phyloP scores from a whole-genome alignment of 1,284 basidiomycete species.

The Rhodotorula sp. region DNA sequence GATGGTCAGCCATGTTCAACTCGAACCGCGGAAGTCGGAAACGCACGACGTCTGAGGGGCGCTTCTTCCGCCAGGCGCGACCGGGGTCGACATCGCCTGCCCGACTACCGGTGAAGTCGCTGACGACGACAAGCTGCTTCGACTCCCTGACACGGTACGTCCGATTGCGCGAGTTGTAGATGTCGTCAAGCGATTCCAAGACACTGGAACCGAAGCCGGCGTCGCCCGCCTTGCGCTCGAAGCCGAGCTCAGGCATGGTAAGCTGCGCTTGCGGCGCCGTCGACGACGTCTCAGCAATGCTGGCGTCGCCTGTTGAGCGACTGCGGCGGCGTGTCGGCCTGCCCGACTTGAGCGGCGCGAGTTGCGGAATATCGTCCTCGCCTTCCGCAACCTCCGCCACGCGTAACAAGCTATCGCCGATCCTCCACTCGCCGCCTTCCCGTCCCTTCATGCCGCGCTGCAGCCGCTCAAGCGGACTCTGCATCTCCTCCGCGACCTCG shows the following conservation, averaged over 20 bases:
- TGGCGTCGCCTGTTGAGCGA: constrained; percentile 29
- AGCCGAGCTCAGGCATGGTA: constrained; percentile 35
- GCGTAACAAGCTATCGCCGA: constrained; percentile 27
- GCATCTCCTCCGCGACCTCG: constrained; percentile 31
- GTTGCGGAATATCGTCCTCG: constrained; percentile 1
- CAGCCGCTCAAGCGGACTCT: constrained; percentile 32
- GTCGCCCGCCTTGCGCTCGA: constrained; percentile 16
- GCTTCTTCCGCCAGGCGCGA: constrained; percentile 79
- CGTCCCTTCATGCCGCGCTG: constrained; percentile 16
- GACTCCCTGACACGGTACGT: constrained; percentile 37
- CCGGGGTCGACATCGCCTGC: constrained; percentile 77
- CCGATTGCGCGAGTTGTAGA: constrained; percentile 37
- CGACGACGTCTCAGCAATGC: constrained; percentile 18
- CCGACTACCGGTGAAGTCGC: constrained; percentile 21
- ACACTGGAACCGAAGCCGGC: constrained; percentile 17
- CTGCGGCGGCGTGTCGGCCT: constrained; percentile 20
- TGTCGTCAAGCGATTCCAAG: constrained; percentile 34
- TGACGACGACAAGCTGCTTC: constrained; percentile 31
- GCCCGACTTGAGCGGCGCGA: background rate
- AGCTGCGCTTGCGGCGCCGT: constrained; percentile 20
- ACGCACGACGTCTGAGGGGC: constrained; percentile 85
- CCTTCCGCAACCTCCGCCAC: constrained; percentile 11
- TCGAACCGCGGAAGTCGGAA: background rate
- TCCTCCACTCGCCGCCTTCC: constrained; percentile 15
- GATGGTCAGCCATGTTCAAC: background rate